Percentiles rank a stretch among this genome's conserved stretches.
Conservation (phyloP, 2,329 filamentous ascomycete genomes). For the Corniculantispora saksenae region DNA sequence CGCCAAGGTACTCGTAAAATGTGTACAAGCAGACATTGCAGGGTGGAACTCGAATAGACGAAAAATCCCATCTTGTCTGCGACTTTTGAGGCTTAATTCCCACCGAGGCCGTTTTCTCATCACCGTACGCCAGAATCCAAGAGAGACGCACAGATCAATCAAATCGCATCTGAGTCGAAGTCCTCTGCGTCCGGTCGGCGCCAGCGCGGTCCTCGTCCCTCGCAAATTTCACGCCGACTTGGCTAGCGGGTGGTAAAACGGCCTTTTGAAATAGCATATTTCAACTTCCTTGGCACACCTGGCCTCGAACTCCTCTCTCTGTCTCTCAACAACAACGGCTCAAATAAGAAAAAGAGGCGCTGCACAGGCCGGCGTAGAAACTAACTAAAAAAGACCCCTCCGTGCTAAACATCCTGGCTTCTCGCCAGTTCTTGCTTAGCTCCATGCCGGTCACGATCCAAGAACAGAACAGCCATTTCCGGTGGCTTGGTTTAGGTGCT, state of each 20-base stretch:
- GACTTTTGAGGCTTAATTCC: not conserved
- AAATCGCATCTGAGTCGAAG: not conserved
- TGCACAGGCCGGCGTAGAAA: not conserved
- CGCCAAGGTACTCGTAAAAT: too few relatives aligned
- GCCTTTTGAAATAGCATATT: slow-evolving; percentile 1
- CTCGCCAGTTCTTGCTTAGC: not conserved
- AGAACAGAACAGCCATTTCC: not conserved
- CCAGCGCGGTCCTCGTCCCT: not conserved
- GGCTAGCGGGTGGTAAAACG: not conserved
- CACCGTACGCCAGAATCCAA: not conserved
- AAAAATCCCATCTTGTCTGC: not conserved
- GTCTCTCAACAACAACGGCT: not conserved
- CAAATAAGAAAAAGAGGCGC: not conserved
- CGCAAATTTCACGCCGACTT: not conserved
- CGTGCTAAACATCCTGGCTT: not conserved
- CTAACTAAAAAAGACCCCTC: not conserved
- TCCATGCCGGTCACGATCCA: not conserved
- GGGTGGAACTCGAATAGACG: not conserved
- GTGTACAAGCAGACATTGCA: too few relatives aligned
- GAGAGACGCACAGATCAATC: not conserved
- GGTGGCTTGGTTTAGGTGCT: not conserved
- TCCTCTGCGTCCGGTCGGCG: not conserved
- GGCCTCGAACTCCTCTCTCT: not conserved
- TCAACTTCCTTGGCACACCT: slow-evolving; percentile 7
- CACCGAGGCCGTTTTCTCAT: not conserved